A percentile compares a stretch with the other conserved stretches of the same genome.
Conservation (phyloP, 345 rosid species). For the Linum usitatissimum region DNA sequence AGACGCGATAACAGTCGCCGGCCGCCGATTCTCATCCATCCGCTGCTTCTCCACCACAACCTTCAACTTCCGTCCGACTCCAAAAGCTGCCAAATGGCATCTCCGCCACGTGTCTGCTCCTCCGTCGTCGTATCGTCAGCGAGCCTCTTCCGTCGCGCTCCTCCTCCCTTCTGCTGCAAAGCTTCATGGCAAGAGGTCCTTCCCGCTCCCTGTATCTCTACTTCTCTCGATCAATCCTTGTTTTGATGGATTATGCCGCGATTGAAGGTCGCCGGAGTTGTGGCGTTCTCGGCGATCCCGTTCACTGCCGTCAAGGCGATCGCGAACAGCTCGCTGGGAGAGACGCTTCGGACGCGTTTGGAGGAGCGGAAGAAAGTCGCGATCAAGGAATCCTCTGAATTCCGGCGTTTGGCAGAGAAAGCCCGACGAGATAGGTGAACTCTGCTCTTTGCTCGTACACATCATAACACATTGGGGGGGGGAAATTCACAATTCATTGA, state of each 20-base stretch:
- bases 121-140: not conserved
- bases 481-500: constrained; percentile 6
- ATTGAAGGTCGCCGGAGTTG: constrained; percentile 69
- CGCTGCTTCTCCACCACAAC: no score
- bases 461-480: not conserved
- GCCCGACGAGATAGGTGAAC: constrained; percentile 72
- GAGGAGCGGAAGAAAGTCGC: constrained; percentile 65
- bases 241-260: not conserved
- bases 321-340: constrained; percentile 80
- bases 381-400: constrained; percentile 37
- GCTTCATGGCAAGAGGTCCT: constrained; percentile 87
- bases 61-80: no score
- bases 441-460: not conserved
- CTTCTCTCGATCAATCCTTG: not conserved
- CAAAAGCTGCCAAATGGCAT: not conserved
- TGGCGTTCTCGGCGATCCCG: constrained; percentile 82
- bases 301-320: constrained; percentile 89
- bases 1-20: no score
- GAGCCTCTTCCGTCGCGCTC: constrained; percentile 35
- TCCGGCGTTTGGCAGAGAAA: constrained; percentile 45
- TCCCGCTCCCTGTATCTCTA: not conserved
- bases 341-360: constrained; percentile 49
- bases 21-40: no score
- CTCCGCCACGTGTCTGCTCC: not conserved
- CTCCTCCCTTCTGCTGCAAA: constrained; percentile 41